Percentiles rank a stretch among this genome's conserved stretches.
Evolutionary conservation across 768 basidiomycete genomes (phyloP).

Genomic region (Crassisporium funariophilum): DNA sequence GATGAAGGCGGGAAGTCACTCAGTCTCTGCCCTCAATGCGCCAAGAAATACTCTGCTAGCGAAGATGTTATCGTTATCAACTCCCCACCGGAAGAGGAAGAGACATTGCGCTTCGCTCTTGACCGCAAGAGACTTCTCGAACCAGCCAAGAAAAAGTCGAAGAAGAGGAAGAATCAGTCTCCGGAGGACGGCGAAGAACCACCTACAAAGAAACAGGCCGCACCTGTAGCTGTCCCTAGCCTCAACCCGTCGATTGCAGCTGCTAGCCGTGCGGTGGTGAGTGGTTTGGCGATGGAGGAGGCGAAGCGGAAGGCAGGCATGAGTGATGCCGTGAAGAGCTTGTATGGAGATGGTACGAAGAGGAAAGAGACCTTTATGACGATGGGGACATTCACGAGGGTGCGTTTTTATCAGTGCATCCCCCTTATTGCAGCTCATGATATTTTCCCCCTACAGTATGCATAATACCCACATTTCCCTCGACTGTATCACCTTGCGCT

Average conservation of each 20-base stretch:
- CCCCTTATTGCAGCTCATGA: background rate
- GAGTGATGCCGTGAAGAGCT: constrained; percentile 83
- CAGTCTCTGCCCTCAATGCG: constrained; percentile 78
- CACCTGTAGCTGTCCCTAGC: constrained; percentile 35
- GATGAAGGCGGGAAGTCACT: constrained; percentile 29
- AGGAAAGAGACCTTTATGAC: constrained; percentile 91
- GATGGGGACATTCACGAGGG: constrained; percentile 89
- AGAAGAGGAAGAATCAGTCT: constrained; percentile 57
- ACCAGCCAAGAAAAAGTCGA: constrained; percentile 56
- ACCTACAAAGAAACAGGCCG: constrained; percentile 46
- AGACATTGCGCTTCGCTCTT: constrained; percentile 58
- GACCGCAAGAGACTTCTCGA: constrained; percentile 57
- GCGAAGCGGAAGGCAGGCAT: constrained; percentile 80
- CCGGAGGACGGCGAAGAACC: constrained; percentile 38
- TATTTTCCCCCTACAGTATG: constrained; percentile 9
- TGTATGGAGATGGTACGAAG: constrained; percentile 67
- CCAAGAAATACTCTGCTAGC: constrained; percentile 59
- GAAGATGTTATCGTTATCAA: constrained; percentile 68
- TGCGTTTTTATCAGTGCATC: constrained; percentile 48
- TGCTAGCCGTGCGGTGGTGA: constrained; percentile 66
- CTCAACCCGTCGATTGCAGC: constrained; percentile 56
- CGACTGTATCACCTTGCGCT: constrained; percentile 9
- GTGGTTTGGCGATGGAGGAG: constrained; percentile 78
- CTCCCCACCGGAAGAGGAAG: constrained; percentile 67
- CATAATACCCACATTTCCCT: constrained; percentile 2